These are phyloP conservation scores for Plasmopara viticola DNA, from an alignment of 352 stramenopile species.

Conservation along the genomic window DNA sequence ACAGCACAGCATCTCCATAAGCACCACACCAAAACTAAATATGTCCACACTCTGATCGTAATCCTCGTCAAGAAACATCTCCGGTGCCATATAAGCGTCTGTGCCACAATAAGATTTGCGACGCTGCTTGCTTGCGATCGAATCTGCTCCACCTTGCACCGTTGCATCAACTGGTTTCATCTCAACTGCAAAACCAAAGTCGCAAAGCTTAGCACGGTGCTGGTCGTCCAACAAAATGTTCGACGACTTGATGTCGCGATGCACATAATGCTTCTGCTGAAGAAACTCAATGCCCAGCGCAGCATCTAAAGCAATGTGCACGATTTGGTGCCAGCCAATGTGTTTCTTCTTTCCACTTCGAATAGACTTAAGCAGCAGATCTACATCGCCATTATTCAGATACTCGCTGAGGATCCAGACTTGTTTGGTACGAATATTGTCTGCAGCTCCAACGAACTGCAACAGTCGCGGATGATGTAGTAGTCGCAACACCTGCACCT, in stretches of 20 bases:
- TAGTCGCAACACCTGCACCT: slow-evolving; percentile 64
- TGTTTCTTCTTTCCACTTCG: slow-evolving; percentile 38
- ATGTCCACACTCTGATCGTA: slow-evolving; percentile 83
- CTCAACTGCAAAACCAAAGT: slow-evolving; percentile 82
- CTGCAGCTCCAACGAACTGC: slow-evolving; percentile 67
- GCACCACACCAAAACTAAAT: slow-evolving; percentile 79
- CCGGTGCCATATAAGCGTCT: slow-evolving; percentile 78
- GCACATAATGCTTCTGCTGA: slow-evolving; percentile 80
- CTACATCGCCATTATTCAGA: slow-evolving; percentile 67
- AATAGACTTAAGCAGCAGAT: slow-evolving; percentile 56
- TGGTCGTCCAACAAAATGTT: slow-evolving; percentile 80
- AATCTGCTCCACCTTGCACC: slow-evolving; percentile 23
- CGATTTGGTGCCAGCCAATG: slow-evolving; percentile 53
- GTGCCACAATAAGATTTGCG: slow-evolving; percentile 85
- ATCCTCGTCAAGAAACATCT: slow-evolving; percentile 82
- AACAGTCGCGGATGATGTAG: slow-evolving; percentile 68
- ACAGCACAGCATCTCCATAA: slow-evolving; percentile 86
- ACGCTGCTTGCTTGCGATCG: slow-evolving; percentile 31
- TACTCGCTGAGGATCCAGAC: slow-evolving; percentile 83
- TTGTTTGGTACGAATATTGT: slow-evolving; percentile 64
- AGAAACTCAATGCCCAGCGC: slow-evolving; percentile 93
- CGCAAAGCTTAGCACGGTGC: slow-evolving; percentile 69
- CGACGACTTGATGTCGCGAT: slow-evolving; percentile 86
- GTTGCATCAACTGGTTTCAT: slow-evolving; percentile 30
- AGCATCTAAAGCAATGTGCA: slow-evolving; percentile 67